A percentile compares a stretch with the other conserved stretches of the same genome.
phyloP scores from a whole-genome alignment of 2,329 filamentous ascomycete genomes.

The Verticillium zaregamsianum region DNA sequence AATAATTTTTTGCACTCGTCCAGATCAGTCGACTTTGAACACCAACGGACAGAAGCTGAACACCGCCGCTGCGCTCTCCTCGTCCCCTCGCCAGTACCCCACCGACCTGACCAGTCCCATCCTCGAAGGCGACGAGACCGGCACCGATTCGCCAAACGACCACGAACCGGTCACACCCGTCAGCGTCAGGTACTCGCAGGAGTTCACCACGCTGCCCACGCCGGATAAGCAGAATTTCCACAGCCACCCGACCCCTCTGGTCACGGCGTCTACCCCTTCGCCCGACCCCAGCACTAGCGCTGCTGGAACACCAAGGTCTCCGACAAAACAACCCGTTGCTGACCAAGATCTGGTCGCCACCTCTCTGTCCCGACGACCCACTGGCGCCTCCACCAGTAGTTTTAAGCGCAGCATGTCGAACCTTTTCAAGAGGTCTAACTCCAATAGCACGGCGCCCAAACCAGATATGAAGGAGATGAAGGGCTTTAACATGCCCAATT shows the following conservation, averaged over 20 bases:
- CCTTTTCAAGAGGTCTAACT: conserved; percentile 40
- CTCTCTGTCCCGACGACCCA: conserved; percentile 33
- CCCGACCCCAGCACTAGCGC: conserved; percentile 4
- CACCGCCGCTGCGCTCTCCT: conserved; percentile 18
- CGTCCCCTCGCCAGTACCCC: conserved; percentile 42
- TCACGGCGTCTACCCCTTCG: conserved; percentile 5
- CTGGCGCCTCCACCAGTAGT: conserved; percentile 36
- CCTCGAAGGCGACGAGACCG: conserved; percentile 54
- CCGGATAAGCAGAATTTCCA: conserved; percentile 34
- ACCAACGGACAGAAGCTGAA: conserved; percentile 18
- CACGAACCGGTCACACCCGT: conserved; percentile 57
- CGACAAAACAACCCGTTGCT: conserved; percentile 3
- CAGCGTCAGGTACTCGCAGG: conserved; percentile 50
- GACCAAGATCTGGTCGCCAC: conserved; percentile 21
- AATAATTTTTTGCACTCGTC: not conserved
- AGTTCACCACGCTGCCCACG: conserved; percentile 42
- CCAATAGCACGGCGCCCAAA: conserved; percentile 9
- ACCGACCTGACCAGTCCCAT: conserved; percentile 49
- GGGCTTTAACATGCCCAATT: conserved; percentile 2
- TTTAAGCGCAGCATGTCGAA: conserved; percentile 47
- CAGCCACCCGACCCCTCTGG: conserved; percentile 16
- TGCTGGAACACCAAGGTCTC: conserved; percentile 1
- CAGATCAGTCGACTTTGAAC: not conserved
- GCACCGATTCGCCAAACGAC: conserved; percentile 50
- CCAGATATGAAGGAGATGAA: not conserved